Evolutionary conservation across 345 rosid species (phyloP).

Genomic region (Linum lewisii): DNA sequence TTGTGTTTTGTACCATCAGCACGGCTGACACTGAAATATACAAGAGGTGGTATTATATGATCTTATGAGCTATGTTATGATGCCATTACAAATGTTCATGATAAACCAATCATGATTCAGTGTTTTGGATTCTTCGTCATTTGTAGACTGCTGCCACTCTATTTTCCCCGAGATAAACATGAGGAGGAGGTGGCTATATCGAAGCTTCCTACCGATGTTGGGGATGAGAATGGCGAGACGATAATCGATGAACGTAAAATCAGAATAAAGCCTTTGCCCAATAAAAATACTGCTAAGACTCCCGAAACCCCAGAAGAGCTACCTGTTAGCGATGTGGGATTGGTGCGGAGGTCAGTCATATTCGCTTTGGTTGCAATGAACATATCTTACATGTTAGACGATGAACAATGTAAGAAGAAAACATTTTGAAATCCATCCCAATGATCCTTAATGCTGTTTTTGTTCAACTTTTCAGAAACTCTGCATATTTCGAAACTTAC

Average conservation of each 20-base stretch:
- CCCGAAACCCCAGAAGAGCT: constrained; percentile 49
- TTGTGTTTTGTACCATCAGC: constrained; percentile 82
- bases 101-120: no score
- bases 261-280: constrained; percentile 87
- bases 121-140: no score
- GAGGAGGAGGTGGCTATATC: constrained; percentile 82
- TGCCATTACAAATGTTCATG: no score
- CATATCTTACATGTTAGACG: no score
- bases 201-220: constrained; percentile 94
- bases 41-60: constrained; percentile 66
- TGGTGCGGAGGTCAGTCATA: constrained; percentile 68
- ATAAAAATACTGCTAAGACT: constrained; percentile 45
- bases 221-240: constrained; percentile 99
- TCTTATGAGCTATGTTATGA: constrained; percentile 5
- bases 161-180: constrained; percentile 91
- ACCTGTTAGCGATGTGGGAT: constrained; percentile 65
- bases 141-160: constrained; percentile 86
- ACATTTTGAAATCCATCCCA: neutral
- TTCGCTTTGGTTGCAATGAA: neutral
- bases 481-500: constrained; percentile 70
- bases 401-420: neutral
- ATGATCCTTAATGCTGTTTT: constrained; percentile 5
- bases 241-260: constrained; percentile 91
- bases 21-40: constrained; percentile 87
- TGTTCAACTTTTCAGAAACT: constrained; percentile 49